A percentile compares a stretch with the other conserved stretches of the same genome.
Evolutionary conservation across 495 filamentous ascomycete species (phyloP).

Genomic region (Penicillium coffeae): DNA sequence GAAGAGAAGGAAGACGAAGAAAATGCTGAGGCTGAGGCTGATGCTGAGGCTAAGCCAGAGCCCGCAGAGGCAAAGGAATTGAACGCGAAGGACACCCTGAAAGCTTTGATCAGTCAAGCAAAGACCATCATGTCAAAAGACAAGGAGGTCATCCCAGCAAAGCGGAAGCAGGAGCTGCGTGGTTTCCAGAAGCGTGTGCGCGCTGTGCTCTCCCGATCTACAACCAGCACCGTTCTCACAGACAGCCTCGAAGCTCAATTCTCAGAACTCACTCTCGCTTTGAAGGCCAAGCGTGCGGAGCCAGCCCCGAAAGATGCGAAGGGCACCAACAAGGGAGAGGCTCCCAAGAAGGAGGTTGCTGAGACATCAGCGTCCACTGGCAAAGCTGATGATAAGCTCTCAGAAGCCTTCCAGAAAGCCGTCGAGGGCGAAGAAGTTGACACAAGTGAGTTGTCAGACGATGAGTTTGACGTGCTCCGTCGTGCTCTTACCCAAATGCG

Average conservation of each 20-base stretch:
- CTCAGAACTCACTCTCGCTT: constrained; percentile 36
- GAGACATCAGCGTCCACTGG: constrained; percentile 12
- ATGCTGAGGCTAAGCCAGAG: constrained; percentile 20
- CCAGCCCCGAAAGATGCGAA: constrained; percentile 21
- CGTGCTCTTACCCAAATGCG: constrained; percentile 51
- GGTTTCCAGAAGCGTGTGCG: constrained; percentile 53
- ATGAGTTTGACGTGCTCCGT: constrained; percentile 41
- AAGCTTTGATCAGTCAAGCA: constrained; percentile 50
- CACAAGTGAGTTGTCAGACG: constrained; percentile 35
- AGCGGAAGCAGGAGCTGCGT: constrained; percentile 59
- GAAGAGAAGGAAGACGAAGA: constrained; percentile 19
- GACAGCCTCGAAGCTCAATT: constrained; percentile 53
- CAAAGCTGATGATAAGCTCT: constrained; percentile 31
- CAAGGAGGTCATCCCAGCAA: constrained; percentile 50
- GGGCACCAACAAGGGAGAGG: constrained; percentile 19
- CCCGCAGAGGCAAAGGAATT: constrained; percentile 20
- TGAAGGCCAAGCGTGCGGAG: constrained; percentile 38
- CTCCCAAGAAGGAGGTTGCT: constrained; percentile 3
- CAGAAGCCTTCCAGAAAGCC: constrained; percentile 42
- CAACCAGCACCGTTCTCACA: constrained; percentile 37
- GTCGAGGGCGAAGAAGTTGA: constrained; percentile 37
- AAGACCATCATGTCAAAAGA: constrained; percentile 48
- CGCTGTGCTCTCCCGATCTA: constrained; percentile 49
- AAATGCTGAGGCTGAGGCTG: constrained; percentile 26
- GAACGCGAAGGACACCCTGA: constrained; percentile 42